These are phyloP conservation scores for Blastobotrys proliferans DNA, from an alignment of 1,139 yeast genomes.

Conservation along the genomic window DNA sequence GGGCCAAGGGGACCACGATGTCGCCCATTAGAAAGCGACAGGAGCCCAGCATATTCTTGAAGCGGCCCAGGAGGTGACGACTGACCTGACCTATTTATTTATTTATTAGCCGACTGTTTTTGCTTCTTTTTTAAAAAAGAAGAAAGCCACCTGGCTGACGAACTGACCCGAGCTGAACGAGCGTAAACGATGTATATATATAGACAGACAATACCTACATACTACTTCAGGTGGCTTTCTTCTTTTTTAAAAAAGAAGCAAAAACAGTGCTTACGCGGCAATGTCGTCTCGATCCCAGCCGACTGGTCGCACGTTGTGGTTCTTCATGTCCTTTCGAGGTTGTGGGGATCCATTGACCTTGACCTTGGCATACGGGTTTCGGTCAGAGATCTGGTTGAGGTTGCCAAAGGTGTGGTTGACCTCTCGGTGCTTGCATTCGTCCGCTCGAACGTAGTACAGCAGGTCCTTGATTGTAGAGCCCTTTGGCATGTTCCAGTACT, in stretches of 20 bases:
- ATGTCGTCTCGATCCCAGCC: slow-evolving; percentile 68
- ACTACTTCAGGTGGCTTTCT: no score
- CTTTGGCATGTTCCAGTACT: slow-evolving; percentile 57
- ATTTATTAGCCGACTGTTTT: no score
- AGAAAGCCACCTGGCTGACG: no score
- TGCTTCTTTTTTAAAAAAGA: no score
- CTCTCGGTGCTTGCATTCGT: slow-evolving; percentile 73
- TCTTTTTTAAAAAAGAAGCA: no score
- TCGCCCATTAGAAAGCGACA: slow-evolving; percentile 5
- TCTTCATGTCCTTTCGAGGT: slow-evolving; percentile 51
- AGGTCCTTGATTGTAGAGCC: slow-evolving; percentile 57
- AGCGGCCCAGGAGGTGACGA: slow-evolving; percentile 8
- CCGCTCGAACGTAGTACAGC: slow-evolving; percentile 55
- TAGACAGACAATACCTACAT: no score
- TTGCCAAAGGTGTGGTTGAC: slow-evolving; percentile 76
- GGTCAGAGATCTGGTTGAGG: slow-evolving; percentile 47
- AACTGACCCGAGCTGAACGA: no score
- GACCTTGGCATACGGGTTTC: slow-evolving; percentile 69
- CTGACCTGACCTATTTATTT: no score
- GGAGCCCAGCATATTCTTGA: slow-evolving; percentile 11
- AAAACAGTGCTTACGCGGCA: no score
- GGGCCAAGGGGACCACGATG: not conserved
- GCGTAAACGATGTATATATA: no score
- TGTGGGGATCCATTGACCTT: slow-evolving; percentile 45
- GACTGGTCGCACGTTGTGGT: slow-evolving; percentile 41